Evolutionary conservation across 257 asterid genomes (phyloP), one percentile per base, ranked within the genome.

Genomic region (Solanum medicagineum): DNA sequence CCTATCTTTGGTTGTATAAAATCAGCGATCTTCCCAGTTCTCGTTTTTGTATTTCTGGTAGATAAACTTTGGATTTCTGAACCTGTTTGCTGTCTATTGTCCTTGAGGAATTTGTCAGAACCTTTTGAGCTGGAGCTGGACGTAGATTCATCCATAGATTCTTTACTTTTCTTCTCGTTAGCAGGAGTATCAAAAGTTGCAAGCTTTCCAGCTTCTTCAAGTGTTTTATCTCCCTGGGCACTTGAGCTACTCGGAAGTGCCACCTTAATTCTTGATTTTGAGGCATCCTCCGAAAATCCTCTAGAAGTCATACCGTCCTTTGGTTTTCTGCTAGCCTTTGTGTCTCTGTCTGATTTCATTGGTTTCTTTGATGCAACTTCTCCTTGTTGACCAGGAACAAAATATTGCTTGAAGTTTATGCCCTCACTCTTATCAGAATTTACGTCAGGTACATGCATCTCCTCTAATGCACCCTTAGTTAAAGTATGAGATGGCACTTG

Each of bases 321-420:
- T 20, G 45, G 47, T 81, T 79, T 65, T 62, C 84, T 73, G 84
- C 71, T 83, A 71, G 85, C 80, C 57, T 69, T 86, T 60, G 44
- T 59, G 40, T 40, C 40, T 54, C 73, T 81, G 26, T 32, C 65
- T 70, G 86, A 81, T 66, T 70, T 51, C 14, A 56, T 71, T 74
- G 80, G 17, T 84, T 83, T 84, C 80, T 83, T 73, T 68, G 89
- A 86, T 65, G 70, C 57, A 85, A 40, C 87, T 81, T 89, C 86
- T 45, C 69, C 83, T 83, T 84, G 93, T 53, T 89, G 83, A 44
- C 84, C 88, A 74, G 87, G 86, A 84, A 91, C 83, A 90, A 94
- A 92, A 87, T 93, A 92, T 56, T 87, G 83, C 92, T 89, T 90
- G 89, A 94, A 94, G 89, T 93, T 85, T 70, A 94, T 87, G 49